These are phyloP conservation scores for Neltuma alba DNA, from an alignment of 306 rosid genomes.

Conservation along the genomic window DNA sequence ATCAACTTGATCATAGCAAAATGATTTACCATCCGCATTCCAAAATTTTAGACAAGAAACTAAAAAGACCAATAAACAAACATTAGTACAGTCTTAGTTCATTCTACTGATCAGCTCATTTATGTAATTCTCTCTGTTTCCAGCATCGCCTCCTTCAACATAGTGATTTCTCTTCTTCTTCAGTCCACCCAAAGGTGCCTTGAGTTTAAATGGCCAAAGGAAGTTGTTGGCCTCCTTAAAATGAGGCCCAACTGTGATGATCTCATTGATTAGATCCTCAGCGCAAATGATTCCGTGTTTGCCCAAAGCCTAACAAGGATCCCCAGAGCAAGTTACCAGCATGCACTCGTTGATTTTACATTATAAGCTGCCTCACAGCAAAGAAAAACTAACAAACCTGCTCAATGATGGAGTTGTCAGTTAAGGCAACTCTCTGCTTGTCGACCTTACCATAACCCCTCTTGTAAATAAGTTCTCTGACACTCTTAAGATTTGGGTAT, in stretches of 20 bases:
- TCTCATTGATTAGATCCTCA: constrained; percentile 88
- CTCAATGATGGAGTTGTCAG: constrained; percentile 73
- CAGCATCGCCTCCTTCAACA: constrained; percentile 94
- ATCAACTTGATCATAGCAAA: neutral
- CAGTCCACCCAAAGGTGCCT: constrained; percentile 92
- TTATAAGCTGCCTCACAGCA: neutral
- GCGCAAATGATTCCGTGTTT: constrained; percentile 64
- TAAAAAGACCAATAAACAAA: constrained; percentile 1
- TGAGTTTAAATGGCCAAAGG: constrained; percentile 93
- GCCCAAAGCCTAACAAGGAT: constrained; percentile 67
- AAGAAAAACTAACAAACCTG: constrained; percentile 42
- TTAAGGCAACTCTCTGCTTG: constrained; percentile 74
- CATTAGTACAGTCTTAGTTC: constrained; percentile 43
- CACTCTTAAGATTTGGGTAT: constrained; percentile 87
- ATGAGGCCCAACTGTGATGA: no score
- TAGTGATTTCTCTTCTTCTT: constrained; percentile 94
- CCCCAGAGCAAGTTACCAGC: constrained; percentile 19
- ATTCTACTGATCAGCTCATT: no score
- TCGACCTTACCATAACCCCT: constrained; percentile 79
- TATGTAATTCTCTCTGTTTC: constrained; percentile 83
- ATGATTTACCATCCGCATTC: neutral
- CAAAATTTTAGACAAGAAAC: constrained; percentile 33
- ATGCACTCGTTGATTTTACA: neutral
- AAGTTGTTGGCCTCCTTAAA: constrained; percentile 90
- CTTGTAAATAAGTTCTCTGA: constrained; percentile 75